Percentiles rank a stretch among this genome's conserved stretches.
These are phyloP conservation scores for Diddensiella transvaalensis DNA, from an alignment of 805 yeast species.

Conservation along the genomic window DNA sequence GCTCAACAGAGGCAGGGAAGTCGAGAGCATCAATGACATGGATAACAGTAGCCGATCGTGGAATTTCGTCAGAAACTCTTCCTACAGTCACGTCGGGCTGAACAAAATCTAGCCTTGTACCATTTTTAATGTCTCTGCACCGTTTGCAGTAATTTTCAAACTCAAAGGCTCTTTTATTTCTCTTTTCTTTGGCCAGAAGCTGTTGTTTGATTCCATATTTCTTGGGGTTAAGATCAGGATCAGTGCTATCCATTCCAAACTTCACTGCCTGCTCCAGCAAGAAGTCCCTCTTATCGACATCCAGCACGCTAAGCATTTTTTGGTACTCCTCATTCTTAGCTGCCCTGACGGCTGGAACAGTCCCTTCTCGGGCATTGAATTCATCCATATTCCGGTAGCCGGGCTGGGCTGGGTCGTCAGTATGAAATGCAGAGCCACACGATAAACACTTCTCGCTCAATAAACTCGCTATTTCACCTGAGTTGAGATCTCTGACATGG, in stretches of 20 bases:
- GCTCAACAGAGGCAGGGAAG: slow-evolving; percentile 61
- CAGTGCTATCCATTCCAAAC: not conserved
- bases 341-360: not conserved
- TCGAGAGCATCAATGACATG: slow-evolving; percentile 66
- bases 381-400: slow-evolving; percentile 9
- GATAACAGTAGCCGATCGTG: slow-evolving; percentile 48
- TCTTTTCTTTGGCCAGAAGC: slow-evolving; percentile 2
- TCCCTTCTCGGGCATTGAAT: not conserved
- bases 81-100: slow-evolving; percentile 20
- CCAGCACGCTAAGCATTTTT: slow-evolving; percentile 12
- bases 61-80: slow-evolving; percentile 29
- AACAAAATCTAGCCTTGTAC: slow-evolving; percentile 5
- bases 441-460: slow-evolving; percentile 4
- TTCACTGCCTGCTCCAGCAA: slow-evolving; percentile 12
- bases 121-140: slow-evolving; percentile 21
- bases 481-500: not conserved
- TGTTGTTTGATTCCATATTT: slow-evolving; percentile 6
- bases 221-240: not conserved
- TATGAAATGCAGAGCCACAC: slow-evolving; percentile 13
- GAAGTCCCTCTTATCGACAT: slow-evolving; percentile 17
- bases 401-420: slow-evolving; percentile 1
- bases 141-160: slow-evolving; percentile 22
- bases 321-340: slow-evolving; percentile 1
- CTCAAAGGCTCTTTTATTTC: slow-evolving; percentile 9
- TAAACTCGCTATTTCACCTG: not conserved